phyloP scores from a whole-genome alignment of 768 basidiomycete species.

The Boletus rex-veris region DNA sequence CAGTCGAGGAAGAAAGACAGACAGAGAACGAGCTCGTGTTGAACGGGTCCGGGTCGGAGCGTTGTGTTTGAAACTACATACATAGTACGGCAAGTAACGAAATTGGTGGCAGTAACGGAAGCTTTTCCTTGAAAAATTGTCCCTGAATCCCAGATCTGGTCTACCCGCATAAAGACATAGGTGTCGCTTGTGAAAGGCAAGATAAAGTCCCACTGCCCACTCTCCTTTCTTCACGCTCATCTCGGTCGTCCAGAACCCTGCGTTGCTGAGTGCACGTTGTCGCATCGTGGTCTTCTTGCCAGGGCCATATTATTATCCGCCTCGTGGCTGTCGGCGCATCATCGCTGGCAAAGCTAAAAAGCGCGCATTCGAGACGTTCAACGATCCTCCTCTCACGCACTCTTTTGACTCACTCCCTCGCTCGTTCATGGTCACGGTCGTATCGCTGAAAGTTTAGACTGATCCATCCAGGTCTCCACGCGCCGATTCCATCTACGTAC shows the following conservation, averaged over 20 bases:
- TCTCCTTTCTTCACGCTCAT: neutral
- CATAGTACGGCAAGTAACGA: too few relatives aligned
- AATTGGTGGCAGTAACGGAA: neutral
- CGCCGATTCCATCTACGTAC: conserved; percentile 2
- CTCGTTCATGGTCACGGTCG: conserved; percentile 19
- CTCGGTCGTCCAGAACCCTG: neutral
- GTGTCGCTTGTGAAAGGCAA: conserved; percentile 6
- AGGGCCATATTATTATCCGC: conserved; percentile 4
- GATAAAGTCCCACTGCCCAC: conserved; percentile 1
- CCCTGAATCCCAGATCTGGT: conserved; percentile 14
- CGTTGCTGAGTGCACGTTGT: conserved; percentile 6
- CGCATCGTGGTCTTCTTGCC: conserved; percentile 8
- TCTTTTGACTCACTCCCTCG: conserved; percentile 3
- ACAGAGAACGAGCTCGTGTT: too few relatives aligned
- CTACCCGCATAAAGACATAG: conserved; percentile 5
- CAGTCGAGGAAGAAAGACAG: too few relatives aligned
- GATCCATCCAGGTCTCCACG: neutral
- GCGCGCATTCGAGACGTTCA: conserved; percentile 5
- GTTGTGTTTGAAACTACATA: too few relatives aligned
- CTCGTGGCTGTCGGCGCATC: conserved; percentile 16
- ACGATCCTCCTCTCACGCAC: conserved; percentile 2
- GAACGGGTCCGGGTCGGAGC: too few relatives aligned
- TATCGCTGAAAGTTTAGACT: conserved; percentile 3
- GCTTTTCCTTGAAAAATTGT: neutral
- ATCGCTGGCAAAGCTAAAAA: conserved; percentile 13